A percentile compares a stretch with the other conserved stretches of the same genome.
Evolutionary conservation across 345 rosid genomes (phyloP).

Genomic region (Boechera stricta): DNA sequence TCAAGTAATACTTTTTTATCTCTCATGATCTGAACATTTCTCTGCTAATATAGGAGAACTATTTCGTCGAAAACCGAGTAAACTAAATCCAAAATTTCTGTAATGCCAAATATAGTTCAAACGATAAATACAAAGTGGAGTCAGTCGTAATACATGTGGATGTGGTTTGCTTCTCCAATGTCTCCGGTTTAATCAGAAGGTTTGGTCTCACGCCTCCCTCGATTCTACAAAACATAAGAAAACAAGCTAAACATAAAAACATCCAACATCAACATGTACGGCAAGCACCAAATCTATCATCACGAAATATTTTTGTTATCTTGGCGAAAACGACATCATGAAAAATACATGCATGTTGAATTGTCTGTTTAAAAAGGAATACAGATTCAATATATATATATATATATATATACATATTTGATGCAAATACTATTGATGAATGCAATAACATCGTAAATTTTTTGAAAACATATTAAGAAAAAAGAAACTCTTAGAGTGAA

Average conservation of each 20-base stretch:
- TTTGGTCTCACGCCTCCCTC: not conserved
- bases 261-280: slow-evolving; percentile 21
- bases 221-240: not conserved
- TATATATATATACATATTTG: not conserved
- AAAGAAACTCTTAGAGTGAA: no score
- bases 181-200: not conserved
- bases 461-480: no score
- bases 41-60: not conserved
- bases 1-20: not conserved
- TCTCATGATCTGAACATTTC: not conserved
- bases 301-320: slow-evolving; percentile 29
- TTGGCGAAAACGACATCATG: slow-evolving; percentile 24
- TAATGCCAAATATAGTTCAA: not conserved
- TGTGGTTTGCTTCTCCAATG: not conserved
- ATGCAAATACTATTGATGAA: no score
- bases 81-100: not conserved
- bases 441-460: no score
- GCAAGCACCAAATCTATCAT: slow-evolving; percentile 25
- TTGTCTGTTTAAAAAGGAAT: not conserved
- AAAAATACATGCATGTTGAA: not conserved
- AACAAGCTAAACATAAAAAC: slow-evolving; percentile 11
- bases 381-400: not conserved
- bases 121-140: slow-evolving; percentile 2
- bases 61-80: not conserved
- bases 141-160: slow-evolving; percentile 9